Evolutionary conservation across 768 basidiomycete genomes (phyloP).

Genomic region (Paxillus ammoniavirescens): DNA sequence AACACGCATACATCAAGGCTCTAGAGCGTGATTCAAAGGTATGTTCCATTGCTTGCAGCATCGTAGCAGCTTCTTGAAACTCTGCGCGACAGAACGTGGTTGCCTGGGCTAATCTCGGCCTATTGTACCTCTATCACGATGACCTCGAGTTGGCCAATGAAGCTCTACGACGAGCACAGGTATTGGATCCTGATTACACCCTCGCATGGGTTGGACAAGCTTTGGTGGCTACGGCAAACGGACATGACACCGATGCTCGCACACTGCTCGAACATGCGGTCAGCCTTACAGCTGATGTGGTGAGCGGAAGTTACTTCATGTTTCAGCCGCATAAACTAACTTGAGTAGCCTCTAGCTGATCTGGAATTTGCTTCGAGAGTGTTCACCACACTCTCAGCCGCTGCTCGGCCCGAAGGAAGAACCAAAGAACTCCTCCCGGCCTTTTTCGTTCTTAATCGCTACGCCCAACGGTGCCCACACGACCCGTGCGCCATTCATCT

Average conservation of each 20-base stretch:
- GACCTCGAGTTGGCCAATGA: slow-evolving; percentile 85
- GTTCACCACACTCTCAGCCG: slow-evolving; percentile 41
- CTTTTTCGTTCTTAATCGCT: slow-evolving; percentile 81
- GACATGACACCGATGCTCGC: slow-evolving; percentile 58
- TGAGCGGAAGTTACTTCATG: slow-evolving; percentile 33
- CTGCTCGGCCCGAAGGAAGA: slow-evolving; percentile 16
- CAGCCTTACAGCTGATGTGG: slow-evolving; percentile 53
- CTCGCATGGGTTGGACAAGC: slow-evolving; percentile 91
- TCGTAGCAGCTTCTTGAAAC: neutral
- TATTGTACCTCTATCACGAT: slow-evolving; percentile 77
- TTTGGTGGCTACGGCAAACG: slow-evolving; percentile 60
- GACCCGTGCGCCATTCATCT: slow-evolving; percentile 82
- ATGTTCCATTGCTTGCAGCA: slow-evolving; percentile 12
- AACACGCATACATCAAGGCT: slow-evolving; percentile 90
- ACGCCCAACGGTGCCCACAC: slow-evolving; percentile 60
- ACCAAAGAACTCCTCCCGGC: slow-evolving; percentile 57
- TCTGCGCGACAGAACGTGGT: slow-evolving; percentile 51
- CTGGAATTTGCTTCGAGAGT: slow-evolving; percentile 66
- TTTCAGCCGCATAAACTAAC: slow-evolving; percentile 6
- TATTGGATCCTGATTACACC: slow-evolving; percentile 87
- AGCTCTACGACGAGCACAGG: slow-evolving; percentile 84
- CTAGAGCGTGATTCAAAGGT: slow-evolving; percentile 87
- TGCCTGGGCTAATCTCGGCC: slow-evolving; percentile 86
- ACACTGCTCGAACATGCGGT: slow-evolving; percentile 75
- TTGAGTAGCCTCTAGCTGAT: slow-evolving; percentile 72